These are phyloP conservation scores for Thelonectria blattea DNA, from an alignment of 2,329 filamentous ascomycete species.

Conservation along the genomic window DNA sequence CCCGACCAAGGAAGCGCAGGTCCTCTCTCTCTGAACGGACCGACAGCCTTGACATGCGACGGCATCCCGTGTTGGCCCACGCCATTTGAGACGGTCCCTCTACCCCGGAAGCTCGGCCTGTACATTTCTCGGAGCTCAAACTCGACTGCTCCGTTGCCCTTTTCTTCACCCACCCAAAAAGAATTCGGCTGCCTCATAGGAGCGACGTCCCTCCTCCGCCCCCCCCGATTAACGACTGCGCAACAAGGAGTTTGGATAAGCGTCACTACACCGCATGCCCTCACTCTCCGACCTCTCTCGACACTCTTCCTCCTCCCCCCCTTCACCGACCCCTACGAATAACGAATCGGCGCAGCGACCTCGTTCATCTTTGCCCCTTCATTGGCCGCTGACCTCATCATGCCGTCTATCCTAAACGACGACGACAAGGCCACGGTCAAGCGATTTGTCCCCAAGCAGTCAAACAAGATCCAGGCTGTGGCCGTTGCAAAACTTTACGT, in stretches of 20 bases:
- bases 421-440: conserved; percentile 97
- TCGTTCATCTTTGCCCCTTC: neutral
- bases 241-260: conserved; percentile 32
- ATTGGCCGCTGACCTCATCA: conserved; percentile 41
- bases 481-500: conserved; percentile 93
- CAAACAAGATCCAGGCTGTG: conserved; percentile 97
- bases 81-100: conserved; percentile 36
- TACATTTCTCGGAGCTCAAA: conserved; percentile 27
- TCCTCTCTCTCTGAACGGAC: conserved; percentile 15
- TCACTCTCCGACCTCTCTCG: conserved; percentile 25
- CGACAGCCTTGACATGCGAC: conserved; percentile 35
- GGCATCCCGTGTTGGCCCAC: conserved; percentile 35
- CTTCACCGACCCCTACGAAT: neutral
- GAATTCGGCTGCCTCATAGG: conserved; percentile 35
- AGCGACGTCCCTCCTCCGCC: conserved; percentile 30
- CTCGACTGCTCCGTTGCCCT: conserved; percentile 12
- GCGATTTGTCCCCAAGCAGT: conserved; percentile 88
- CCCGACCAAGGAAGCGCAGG: conserved; percentile 25
- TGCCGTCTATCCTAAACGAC: conserved; percentile 78
- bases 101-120: conserved; percentile 38
- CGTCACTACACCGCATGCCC: conserved; percentile 34
- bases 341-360: conserved; percentile 2
- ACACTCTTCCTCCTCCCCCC: neutral
- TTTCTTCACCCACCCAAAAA: conserved; percentile 6
- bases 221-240: conserved; percentile 16